Base-by-base conservation (phyloP, 1,139 yeast species). In the Pichia sp. region DNA sequence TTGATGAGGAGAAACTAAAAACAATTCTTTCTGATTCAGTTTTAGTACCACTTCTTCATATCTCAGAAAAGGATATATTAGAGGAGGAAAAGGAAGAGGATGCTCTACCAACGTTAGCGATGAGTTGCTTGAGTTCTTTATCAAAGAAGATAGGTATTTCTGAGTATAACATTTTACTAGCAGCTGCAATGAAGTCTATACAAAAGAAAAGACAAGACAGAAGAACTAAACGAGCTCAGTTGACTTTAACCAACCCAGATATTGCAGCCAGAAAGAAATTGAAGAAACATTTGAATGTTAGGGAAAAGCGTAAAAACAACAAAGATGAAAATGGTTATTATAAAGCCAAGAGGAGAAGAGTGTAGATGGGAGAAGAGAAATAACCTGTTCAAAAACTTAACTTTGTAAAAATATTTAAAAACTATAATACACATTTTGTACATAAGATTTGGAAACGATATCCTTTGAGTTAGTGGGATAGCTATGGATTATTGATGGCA, bases 241-340 rank as follows among this genome's bases (percentile, higher is more conserved):
- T 85, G 59, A 85, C 89, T 2, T 71, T 89, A 4, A 72, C 72
- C 12, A 84, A 84, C 5, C 98, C 98, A 0, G 95, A 83, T 18
- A 63, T 74, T 34, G 80, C 85, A 20, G 94, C 96, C 4, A 74
- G 72, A 54, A 75, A 84, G 60, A 85, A 84, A 63, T 59, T 84
- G 53, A 80, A 71, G 62, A 84, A 84, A 60, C 95, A 88, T 63
- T 75, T 71, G 38, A 73, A 81, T 53, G 73, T 75, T 34, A 75
- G 93, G 59, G 91, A 83, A 51, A 84, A 81, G 69, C 72, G 95
- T 58, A 82, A 74, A 57, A 77, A 72, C 40, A 78, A 72, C 41
- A 82, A 76, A 59, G 94, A 84, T 56, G 89, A 75, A 31, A 82
- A 76, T 56, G 95, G 95, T 0, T 79, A 68, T 52, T 84, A 83